A percentile compares a stretch with the other conserved stretches of the same genome.
These are phyloP conservation scores for Tagetes patula DNA, from an alignment of 129 eudicot genomes.

Conservation along the genomic window DNA sequence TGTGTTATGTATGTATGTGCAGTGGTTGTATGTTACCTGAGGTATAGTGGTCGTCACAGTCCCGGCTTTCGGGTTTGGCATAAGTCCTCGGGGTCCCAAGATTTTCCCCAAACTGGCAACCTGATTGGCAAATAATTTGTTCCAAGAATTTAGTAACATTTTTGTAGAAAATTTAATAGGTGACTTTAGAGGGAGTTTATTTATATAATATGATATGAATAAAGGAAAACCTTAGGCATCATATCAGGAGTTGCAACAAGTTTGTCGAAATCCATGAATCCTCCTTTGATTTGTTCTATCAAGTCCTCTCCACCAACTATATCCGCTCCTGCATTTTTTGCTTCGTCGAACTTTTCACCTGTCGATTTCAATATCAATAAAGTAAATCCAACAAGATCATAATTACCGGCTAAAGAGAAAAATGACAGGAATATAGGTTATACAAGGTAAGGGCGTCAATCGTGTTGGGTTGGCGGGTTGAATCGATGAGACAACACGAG, in stretches of 20 bases:
- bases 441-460: neutral
- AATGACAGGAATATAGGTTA: neutral
- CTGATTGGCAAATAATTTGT: slow-evolving; percentile 37
- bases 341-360: slow-evolving; percentile 98
- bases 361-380: slow-evolving; percentile 17
- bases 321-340: slow-evolving; percentile 96
- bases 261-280: slow-evolving; percentile 94
- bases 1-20: neutral
- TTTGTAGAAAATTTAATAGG: neutral
- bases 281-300: slow-evolving; percentile 85
- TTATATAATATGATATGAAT: neutral
- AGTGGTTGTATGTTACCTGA: slow-evolving; percentile 51
- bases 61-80: slow-evolving; percentile 99
- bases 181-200: neutral
- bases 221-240: slow-evolving; percentile 89
- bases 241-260: slow-evolving; percentile 95
- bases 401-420: neutral
- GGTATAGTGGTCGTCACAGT: slow-evolving; percentile 82
- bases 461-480: neutral
- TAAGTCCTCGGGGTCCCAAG: slow-evolving; percentile 95
- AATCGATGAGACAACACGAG: neutral
- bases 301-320: slow-evolving; percentile 93
- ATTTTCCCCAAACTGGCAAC: slow-evolving; percentile 86
- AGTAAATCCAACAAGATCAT: slow-evolving; percentile 20
- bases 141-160: neutral